Base-by-base conservation (phyloP, 1,284 basidiomycete genomes). In the Papiliotrema fonsecae region DNA sequence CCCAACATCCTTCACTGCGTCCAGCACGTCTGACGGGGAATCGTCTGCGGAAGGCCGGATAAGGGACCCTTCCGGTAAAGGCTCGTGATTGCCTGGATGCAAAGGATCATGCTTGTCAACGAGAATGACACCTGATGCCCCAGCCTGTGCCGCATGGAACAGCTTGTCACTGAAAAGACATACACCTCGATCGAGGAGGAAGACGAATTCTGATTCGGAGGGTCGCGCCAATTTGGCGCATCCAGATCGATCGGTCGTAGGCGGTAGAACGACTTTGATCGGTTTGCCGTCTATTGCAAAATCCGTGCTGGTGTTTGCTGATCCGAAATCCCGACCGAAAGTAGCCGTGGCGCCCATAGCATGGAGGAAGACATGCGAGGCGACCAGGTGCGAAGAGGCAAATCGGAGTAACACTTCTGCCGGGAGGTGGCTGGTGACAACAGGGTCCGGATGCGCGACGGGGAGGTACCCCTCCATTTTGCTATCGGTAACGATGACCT, bases 91-190 rank as follows among this genome's bases (percentile, higher is more conserved):
- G 14, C 16, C 14, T 16, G 34, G 16, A n/a, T n/a, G n/a, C n/a
- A n/a, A n/a, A 30, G 45, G 47, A 14, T 50, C 55, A 9, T 50
- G 43, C 37, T 83, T 77, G 60, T 80, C 83, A 55, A 86, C 71
- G 27, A 91, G 81, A 25, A 93, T 71, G 10, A 88, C 80, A 1
- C 88, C 88, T 1, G 79, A 79, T 9, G 87, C 88, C 6, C 81
- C 84, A 1, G 82, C 84, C 14, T 74, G 69, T 35, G 78, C 77
- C 5, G 87, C 88, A 43, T 77, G 58, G n/a, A 81, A 45, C 11
- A 90, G 76, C 73, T 93, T 93, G 61, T 87, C 80, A 19, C 88
- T 65, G 73, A 93, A 93, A 3, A 86, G 84, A 68, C 89, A 93
- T 14, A 78, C 79, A 16, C 89, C 89, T 40, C 88, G 58, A 19